A percentile compares a stretch with the other conserved stretches of the same genome.
Conservation (phyloP, 495 filamentous ascomycete genomes). For the Penicillium diatomitis region DNA sequence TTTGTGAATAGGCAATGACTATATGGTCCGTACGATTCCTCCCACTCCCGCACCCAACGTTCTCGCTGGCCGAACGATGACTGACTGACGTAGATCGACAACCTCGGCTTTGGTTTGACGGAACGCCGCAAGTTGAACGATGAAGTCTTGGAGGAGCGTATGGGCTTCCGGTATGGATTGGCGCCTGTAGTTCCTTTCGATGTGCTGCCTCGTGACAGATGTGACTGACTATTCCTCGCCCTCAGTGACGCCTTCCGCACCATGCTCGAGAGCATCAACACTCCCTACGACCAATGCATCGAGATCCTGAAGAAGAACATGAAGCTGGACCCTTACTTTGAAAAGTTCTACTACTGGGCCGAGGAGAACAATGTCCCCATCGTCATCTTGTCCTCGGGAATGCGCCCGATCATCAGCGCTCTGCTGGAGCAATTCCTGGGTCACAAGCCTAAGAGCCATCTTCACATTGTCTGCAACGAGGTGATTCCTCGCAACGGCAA, state of each 20-base stretch:
- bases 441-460: slow-evolving; percentile 49
- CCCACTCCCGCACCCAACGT: neutral
- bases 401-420: slow-evolving; percentile 83
- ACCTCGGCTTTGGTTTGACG: slow-evolving; percentile 67
- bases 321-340: slow-evolving; percentile 77
- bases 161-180: slow-evolving; percentile 56
- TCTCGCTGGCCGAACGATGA: slow-evolving; percentile 8
- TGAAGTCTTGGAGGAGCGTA: slow-evolving; percentile 57
- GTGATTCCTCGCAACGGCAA: slow-evolving; percentile 59
- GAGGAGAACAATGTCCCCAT: slow-evolving; percentile 76
- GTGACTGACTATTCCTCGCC: neutral
- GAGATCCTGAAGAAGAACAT: slow-evolving; percentile 68
- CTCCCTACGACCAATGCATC: slow-evolving; percentile 73
- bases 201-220: neutral
- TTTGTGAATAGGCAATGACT: slow-evolving; percentile 65
- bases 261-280: slow-evolving; percentile 77
- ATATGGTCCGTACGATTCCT: slow-evolving; percentile 43
- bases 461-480: slow-evolving; percentile 81
- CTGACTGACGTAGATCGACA: slow-evolving; percentile 59
- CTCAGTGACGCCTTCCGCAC: slow-evolving; percentile 67
- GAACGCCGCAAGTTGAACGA: slow-evolving; percentile 57
- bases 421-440: slow-evolving; percentile 73
- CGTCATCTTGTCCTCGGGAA: slow-evolving; percentile 82
- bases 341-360: slow-evolving; percentile 76
- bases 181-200: no score